Evolutionary conservation across 2,329 filamentous ascomycete genomes (phyloP).

Genomic region (Penicillium sp.): DNA sequence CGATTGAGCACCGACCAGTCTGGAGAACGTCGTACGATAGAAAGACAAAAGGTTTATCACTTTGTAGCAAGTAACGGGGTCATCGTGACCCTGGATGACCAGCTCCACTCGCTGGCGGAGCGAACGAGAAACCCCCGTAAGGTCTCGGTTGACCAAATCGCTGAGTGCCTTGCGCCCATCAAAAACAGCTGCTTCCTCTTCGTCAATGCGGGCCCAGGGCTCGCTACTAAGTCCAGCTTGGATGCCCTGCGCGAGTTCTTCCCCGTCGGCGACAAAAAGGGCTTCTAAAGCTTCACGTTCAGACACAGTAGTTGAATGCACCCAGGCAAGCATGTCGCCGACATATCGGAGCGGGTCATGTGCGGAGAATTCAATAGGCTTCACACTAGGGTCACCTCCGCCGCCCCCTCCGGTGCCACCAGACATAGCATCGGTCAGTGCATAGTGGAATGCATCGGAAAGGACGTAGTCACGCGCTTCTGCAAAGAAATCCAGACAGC

Average conservation of each 20-base stretch:
- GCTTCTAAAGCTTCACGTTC: slow-evolving; percentile 90
- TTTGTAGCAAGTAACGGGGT: slow-evolving; percentile 83
- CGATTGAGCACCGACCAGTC: slow-evolving; percentile 69
- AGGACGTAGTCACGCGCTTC: slow-evolving; percentile 84
- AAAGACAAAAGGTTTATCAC: slow-evolving; percentile 86
- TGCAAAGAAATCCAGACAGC: slow-evolving; percentile 87
- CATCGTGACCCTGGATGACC: slow-evolving; percentile 87
- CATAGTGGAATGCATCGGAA: slow-evolving; percentile 84
- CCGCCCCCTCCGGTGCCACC: slow-evolving; percentile 41
- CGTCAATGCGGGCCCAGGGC: slow-evolving; percentile 70
- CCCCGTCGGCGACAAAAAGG: slow-evolving; percentile 84
- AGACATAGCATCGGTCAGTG: slow-evolving; percentile 70
- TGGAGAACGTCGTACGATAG: slow-evolving; percentile 81
- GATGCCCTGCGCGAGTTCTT: slow-evolving; percentile 80
- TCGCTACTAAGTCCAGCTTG: slow-evolving; percentile 78
- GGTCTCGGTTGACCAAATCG: slow-evolving; percentile 80
- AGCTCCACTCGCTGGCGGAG: slow-evolving; percentile 88
- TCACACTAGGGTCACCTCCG: slow-evolving; percentile 61
- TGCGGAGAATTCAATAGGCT: slow-evolving; percentile 90
- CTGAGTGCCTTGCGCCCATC: slow-evolving; percentile 79
- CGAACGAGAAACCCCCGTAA: slow-evolving; percentile 76
- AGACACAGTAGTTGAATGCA: slow-evolving; percentile 88
- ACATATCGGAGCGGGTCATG: slow-evolving; percentile 90
- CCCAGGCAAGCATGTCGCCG: slow-evolving; percentile 97
- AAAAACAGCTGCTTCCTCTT: slow-evolving; percentile 60